A percentile compares a stretch with the other conserved stretches of the same genome.
phyloP scores from a whole-genome alignment of 2,329 filamentous ascomycete genomes.

The Pochonia chlamydosporia region DNA sequence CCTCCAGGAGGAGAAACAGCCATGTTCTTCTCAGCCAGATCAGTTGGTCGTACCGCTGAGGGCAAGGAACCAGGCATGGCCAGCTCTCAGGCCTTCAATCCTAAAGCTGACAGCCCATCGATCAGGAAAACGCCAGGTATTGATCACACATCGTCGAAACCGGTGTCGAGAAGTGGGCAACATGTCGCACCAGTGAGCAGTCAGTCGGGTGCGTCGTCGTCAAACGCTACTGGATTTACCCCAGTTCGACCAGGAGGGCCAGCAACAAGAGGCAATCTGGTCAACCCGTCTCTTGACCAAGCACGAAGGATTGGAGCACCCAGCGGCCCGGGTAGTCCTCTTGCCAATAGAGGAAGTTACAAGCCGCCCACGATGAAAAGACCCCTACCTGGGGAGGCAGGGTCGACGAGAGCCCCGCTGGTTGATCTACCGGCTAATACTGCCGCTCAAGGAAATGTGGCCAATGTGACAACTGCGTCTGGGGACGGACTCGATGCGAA shows the following conservation, averaged over 20 bases:
- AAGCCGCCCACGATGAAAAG: constrained; percentile 55
- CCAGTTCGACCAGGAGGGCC: constrained; percentile 22
- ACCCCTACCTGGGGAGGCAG: constrained; percentile 28
- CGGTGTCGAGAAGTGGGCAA: constrained; percentile 54
- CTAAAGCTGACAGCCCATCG: constrained; percentile 71
- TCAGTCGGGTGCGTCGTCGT: constrained; percentile 18
- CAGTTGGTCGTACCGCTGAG: constrained; percentile 25
- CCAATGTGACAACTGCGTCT: constrained; percentile 2
- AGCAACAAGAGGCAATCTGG: constrained; percentile 31
- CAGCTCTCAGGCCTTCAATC: constrained; percentile 56
- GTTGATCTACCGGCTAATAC: constrained; percentile 46
- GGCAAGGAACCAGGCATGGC: constrained; percentile 22
- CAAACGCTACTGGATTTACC: constrained; percentile 21
- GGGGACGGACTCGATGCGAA: constrained; percentile 39
- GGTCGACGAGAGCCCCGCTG: constrained; percentile 35
- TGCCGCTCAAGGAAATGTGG: constrained; percentile 14
- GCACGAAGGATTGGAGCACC: constrained; percentile 55
- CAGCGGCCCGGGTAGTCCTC: constrained; percentile 45
- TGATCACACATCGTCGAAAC: constrained; percentile 72
- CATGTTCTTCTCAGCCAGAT: constrained; percentile 10
- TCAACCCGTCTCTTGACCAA: constrained; percentile 50
- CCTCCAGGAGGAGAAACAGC: constrained; percentile 16
- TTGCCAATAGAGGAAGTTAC: constrained; percentile 54
- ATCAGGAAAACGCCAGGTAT: constrained; percentile 85
- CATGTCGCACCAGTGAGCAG: constrained; percentile 40